Evolutionary conservation across 176 grass and related monocot genomes (phyloP), one percentile per base, ranked within the genome.

Genomic region (Panicum miliaceum): DNA sequence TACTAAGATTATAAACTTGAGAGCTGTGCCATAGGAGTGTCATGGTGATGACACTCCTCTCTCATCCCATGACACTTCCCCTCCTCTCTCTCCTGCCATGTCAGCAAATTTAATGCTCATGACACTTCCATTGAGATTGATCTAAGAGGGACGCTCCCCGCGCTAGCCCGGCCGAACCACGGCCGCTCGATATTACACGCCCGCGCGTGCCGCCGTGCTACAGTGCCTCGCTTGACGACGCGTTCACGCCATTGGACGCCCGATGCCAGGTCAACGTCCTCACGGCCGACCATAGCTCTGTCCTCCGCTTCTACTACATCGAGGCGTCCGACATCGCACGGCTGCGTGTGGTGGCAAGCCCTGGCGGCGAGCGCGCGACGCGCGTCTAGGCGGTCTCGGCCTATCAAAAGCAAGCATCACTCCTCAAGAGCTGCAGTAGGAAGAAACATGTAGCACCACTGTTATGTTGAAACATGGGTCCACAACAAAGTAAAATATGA

Each of bases 381-480:
- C 68, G 77, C 15, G 34, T 88, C 1, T 70, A 91, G 79, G 90
- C 85, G 34, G 36, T 88, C 1, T 82, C 90, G 4, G 90, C 81
- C 1, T 88, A 88, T n/a, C n/a, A n/a, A n/a, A n/a, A n/a, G n/a
- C n/a, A n/a, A n/a, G n/a, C n/a, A n/a, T n/a, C n/a, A n/a, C n/a
- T n/a, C n/a, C n/a, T n/a, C n/a, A n/a, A n/a, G n/a, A n/a, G n/a
- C n/a, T n/a, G n/a, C n/a, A n/a, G n/a, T n/a, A n/a, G n/a, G n/a
- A n/a, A n/a, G n/a, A n/a, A n/a, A n/a, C n/a, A n/a, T n/a, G n/a
- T n/a, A n/a, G n/a, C n/a, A n/a, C n/a, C n/a, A n/a, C n/a, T n/a
- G n/a, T n/a, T n/a, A n/a, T n/a, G n/a, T n/a, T n/a, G n/a, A n/a
- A n/a, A n/a, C n/a, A n/a, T n/a, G n/a, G n/a, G n/a, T n/a, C n/a